Evolutionary conservation across 129 eudicot species (phyloP).

Genomic region (Erigeron canadensis): DNA sequence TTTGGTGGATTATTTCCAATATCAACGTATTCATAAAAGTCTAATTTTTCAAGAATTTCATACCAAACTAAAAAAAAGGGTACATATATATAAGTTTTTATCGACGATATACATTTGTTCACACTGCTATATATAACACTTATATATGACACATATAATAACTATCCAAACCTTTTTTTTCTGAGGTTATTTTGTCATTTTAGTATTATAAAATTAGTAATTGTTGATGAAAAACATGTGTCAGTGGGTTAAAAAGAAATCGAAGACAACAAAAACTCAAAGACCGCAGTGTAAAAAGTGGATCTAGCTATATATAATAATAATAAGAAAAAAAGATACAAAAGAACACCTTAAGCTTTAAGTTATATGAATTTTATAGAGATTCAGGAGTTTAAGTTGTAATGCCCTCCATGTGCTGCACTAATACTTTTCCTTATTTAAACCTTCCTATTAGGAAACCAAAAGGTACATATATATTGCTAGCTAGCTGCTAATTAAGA

Average conservation of each 20-base stretch:
- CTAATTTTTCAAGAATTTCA: no score
- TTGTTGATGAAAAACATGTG: neutral
- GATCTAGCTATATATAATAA: neutral
- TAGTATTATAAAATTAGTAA: neutral
- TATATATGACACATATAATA: no score
- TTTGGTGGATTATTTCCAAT: no score
- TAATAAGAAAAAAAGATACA: neutral
- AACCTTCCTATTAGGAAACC: constrained; percentile 10
- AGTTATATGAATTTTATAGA: neutral
- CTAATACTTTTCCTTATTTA: constrained; percentile 24
- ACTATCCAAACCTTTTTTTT: no score
- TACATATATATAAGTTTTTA: no score
- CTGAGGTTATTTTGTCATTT: no score
- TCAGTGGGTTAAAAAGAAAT: neutral
- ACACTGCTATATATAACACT: no score
- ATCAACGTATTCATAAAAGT: no score
- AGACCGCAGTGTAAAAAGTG: neutral
- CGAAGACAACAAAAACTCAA: no score
- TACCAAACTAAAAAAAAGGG: no score
- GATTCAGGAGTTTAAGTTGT: constrained; percentile 30
- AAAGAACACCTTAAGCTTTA: constrained; percentile 3
- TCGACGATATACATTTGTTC: no score
- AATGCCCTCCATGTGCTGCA: constrained; percentile 33
- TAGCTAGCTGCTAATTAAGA: neutral
- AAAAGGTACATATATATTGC: neutral